Evolutionary conservation across 1,284 basidiomycete species (phyloP).

Genomic region (Tylopilus sp.): DNA sequence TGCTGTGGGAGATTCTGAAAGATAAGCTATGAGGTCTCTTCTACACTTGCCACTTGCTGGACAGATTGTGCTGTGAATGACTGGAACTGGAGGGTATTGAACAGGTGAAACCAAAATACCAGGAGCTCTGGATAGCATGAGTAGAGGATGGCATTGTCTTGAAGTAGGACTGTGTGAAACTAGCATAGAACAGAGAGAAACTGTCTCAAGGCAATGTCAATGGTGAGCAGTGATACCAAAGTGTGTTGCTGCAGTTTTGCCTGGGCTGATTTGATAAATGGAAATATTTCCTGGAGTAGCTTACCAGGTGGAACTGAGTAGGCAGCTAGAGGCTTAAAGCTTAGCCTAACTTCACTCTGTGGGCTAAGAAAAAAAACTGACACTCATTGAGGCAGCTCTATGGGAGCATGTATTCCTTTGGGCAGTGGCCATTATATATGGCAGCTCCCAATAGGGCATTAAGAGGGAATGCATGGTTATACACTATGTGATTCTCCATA

Average conservation of each 20-base stretch:
- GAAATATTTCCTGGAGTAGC: too few species aligned
- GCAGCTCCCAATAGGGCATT: too few species aligned
- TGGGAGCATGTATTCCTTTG: too few species aligned
- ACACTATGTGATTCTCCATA: too few species aligned
- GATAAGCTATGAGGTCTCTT: slow-evolving; percentile 10
- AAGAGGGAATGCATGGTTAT: too few species aligned
- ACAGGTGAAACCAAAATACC: slow-evolving; percentile 12
- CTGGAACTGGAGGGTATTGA: slow-evolving; percentile 17
- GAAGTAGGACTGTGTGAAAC: slow-evolving; percentile 19
- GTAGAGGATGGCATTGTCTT: slow-evolving; percentile 29
- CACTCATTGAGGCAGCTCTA: too few species aligned
- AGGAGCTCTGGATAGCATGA: slow-evolving; percentile 7
- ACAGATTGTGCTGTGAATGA: slow-evolving; percentile 15
- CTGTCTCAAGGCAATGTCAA: neutral
- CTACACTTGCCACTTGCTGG: slow-evolving; percentile 12
- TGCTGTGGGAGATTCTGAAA: slow-evolving; percentile 16
- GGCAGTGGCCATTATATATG: too few species aligned
- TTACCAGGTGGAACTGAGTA: too few species aligned
- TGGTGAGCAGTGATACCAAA: neutral
- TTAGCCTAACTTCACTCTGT: too few species aligned
- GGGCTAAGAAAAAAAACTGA: too few species aligned
- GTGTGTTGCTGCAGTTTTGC: neutral
- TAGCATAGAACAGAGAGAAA: neutral
- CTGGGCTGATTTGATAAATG: neutral
- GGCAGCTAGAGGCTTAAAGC: too few species aligned